Evolutionary conservation across 108 stramenopile species (phyloP).

Genomic region (Cyclotella choctawhatcheeana): DNA sequence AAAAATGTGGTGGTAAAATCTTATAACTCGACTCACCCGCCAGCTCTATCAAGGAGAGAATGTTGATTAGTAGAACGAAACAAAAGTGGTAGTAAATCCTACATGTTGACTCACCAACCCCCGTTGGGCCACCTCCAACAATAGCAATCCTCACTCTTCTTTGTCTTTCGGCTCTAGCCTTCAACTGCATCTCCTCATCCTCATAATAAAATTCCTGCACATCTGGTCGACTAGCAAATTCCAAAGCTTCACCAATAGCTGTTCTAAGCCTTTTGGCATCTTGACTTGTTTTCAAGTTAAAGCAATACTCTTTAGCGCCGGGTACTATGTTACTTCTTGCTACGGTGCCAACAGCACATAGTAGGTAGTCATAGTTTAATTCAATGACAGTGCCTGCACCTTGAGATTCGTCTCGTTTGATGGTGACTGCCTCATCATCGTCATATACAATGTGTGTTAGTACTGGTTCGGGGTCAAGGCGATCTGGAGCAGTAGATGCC

Average conservation of each 20-base stretch:
- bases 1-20: slow-evolving; percentile 17
- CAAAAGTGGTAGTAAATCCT: slow-evolving; percentile 17
- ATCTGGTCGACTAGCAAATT: slow-evolving; percentile 53
- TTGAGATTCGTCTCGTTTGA: slow-evolving; percentile 24
- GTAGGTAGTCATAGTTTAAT: slow-evolving; percentile 56
- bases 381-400: slow-evolving; percentile 47
- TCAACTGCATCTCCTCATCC: slow-evolving; percentile 19
- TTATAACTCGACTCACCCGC: slow-evolving; percentile 31
- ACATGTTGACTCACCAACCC: slow-evolving; percentile 20
- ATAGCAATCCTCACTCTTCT: slow-evolving; percentile 46
- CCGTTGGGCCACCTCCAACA: slow-evolving; percentile 61
- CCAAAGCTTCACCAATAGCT: slow-evolving; percentile 57
- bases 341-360: slow-evolving; percentile 62
- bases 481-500: slow-evolving; percentile 32
- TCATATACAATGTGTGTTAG: slow-evolving; percentile 30
- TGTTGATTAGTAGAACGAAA: background rate
- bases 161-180: slow-evolving; percentile 34
- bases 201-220: slow-evolving; percentile 53
- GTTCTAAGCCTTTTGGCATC: slow-evolving; percentile 54
- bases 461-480: slow-evolving; percentile 48
- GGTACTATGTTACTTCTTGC: slow-evolving; percentile 41
- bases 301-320: slow-evolving; percentile 56
- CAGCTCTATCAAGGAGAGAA: slow-evolving; percentile 50
- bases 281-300: slow-evolving; percentile 53
- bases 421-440: slow-evolving; percentile 18